Evolutionary conservation across 208 protist genomes (phyloP).

Genomic region (Herpetomonas muscarum): DNA sequence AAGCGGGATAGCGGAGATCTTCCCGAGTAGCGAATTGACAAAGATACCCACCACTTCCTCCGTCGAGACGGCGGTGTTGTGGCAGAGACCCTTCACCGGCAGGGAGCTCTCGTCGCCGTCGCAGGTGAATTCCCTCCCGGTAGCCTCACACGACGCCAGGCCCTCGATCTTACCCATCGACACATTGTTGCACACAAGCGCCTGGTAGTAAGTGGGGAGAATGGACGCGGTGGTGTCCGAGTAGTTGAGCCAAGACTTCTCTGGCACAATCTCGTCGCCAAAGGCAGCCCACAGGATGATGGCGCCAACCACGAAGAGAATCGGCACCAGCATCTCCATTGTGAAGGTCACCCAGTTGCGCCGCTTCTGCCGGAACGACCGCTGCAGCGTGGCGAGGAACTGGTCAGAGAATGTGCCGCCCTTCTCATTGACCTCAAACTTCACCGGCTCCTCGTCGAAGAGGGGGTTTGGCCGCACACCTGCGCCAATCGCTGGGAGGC

Average conservation of each 20-base stretch:
- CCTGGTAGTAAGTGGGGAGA: neutral
- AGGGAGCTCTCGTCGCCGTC: slow-evolving; percentile 33
- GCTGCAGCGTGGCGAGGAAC: slow-evolving; percentile 38
- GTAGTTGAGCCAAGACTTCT: slow-evolving; percentile 8
- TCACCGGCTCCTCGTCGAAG: slow-evolving; percentile 8
- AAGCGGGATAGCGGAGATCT: slow-evolving; percentile 4
- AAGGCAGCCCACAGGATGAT: slow-evolving; percentile 46
- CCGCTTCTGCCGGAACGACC: slow-evolving; percentile 33
- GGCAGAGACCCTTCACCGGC: slow-evolving; percentile 36
- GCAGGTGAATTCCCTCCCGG: slow-evolving; percentile 17
- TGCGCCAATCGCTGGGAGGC: neutral
- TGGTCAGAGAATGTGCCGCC: slow-evolving; percentile 34
- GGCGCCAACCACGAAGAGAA: slow-evolving; percentile 41
- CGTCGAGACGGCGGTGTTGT: neutral
- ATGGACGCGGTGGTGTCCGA: neutral
- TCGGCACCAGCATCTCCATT: slow-evolving; percentile 41
- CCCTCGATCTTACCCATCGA: neutral
- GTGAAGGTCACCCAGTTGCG: slow-evolving; percentile 18
- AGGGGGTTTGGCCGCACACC: neutral
- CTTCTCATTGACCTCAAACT: slow-evolving; percentile 30
- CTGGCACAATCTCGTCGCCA: slow-evolving; percentile 16
- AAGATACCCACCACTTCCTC: slow-evolving; percentile 8
- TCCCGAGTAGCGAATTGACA: slow-evolving; percentile 19
- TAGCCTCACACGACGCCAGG: slow-evolving; percentile 1
- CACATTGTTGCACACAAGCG: slow-evolving; percentile 21